Conservation (phyloP, 306 rosid genomes). For the Amphicarpaea edgeworthii region DNA sequence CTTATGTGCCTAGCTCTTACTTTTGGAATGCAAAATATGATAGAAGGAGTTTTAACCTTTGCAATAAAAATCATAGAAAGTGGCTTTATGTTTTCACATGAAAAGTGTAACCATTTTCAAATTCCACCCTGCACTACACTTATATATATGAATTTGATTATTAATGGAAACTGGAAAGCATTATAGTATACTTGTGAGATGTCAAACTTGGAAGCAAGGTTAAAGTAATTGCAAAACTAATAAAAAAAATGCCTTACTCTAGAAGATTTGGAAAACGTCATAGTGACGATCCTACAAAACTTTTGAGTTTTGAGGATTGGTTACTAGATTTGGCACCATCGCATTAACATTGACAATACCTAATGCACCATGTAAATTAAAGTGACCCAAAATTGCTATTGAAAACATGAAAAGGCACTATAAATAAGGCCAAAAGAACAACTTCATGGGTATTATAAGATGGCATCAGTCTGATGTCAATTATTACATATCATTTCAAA, state of each 20-base stretch:
- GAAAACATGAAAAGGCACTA: not conserved
- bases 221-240: not conserved
- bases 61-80: too few relatives aligned
- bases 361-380: slow-evolving; percentile 15
- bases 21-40: too few relatives aligned
- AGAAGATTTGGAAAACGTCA: not conserved
- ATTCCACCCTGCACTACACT: too few relatives aligned
- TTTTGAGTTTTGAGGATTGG: not conserved
- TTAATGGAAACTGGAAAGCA: not conserved
- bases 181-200: not conserved
- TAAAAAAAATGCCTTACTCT: not conserved
- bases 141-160: too few relatives aligned
- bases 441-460: not conserved
- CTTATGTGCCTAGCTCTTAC: too few relatives aligned
- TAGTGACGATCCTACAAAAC: not conserved
- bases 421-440: not conserved
- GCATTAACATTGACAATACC: not conserved
- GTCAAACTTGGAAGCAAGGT: slow-evolving; percentile 6
- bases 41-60: too few relatives aligned
- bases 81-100: too few relatives aligned
- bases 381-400: not conserved
- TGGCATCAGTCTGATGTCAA: not conserved
- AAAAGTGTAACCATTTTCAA: too few relatives aligned
- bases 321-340: not conserved
- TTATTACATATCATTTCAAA: not conserved